Evolutionary conservation across 1,139 yeast species (phyloP).

Genomic region (Tardiomyces digboiensis): DNA sequence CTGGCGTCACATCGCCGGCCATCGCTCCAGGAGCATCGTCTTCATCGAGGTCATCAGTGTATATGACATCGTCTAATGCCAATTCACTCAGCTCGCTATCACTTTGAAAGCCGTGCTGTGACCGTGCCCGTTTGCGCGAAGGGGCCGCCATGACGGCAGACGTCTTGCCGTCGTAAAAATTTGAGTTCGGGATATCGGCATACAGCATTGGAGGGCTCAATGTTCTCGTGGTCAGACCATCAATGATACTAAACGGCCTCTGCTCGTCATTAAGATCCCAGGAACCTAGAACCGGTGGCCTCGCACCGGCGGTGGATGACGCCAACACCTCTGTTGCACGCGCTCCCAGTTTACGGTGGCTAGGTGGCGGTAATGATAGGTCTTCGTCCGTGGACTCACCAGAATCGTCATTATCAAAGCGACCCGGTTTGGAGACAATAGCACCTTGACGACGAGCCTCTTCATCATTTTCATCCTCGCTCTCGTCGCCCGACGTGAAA

Average conservation of each 20-base stretch:
- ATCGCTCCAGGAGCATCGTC: conserved; percentile 42
- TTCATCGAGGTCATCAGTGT: conserved; percentile 82
- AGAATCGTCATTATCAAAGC: conserved; percentile 25
- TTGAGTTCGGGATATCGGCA: conserved; percentile 5
- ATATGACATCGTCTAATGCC: conserved; percentile 76
- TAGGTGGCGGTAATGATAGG: conserved; percentile 56
- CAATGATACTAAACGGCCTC: conserved; percentile 89
- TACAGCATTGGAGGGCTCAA: conserved; percentile 35
- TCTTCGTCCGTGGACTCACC: conserved; percentile 96
- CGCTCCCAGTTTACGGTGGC: conserved; percentile 55
- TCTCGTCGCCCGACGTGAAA: conserved; percentile 27
- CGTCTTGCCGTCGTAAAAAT: conserved; percentile 1
- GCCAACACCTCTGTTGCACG: conserved; percentile 85
- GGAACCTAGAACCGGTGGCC: conserved; percentile 90
- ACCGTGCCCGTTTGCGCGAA: background rate
- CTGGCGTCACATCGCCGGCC: conserved; percentile 32
- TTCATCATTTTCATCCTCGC: conserved; percentile 14
- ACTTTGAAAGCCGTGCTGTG: conserved; percentile 1
- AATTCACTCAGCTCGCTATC: conserved; percentile 50
- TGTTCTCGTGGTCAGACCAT: conserved; percentile 83
- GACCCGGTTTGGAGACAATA: conserved; percentile 4
- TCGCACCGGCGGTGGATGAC: conserved; percentile 70
- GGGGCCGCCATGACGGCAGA: background rate
- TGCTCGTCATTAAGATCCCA: conserved; percentile 66
- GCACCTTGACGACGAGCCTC: conserved; percentile 2